phyloP scores from a whole-genome alignment of 2,329 filamentous ascomycete genomes.

The Metarhizium anisopliae region DNA sequence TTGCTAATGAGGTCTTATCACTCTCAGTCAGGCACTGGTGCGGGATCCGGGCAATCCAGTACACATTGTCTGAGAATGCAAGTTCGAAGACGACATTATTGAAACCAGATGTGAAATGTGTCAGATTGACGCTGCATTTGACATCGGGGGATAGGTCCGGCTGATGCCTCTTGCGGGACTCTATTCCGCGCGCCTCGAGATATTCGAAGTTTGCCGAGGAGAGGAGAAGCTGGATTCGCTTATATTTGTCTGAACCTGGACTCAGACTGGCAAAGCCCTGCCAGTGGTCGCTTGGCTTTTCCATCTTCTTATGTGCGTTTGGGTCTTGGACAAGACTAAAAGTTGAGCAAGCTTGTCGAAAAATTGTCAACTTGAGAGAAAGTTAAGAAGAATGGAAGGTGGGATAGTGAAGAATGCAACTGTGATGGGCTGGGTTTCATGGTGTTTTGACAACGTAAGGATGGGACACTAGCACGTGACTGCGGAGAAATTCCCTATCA shows the following conservation, averaged over 20 bases:
- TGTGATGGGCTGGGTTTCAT: too few relatives aligned
- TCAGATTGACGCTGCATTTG: constrained; percentile 8
- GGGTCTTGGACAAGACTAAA: background rate
- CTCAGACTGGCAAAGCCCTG: constrained; percentile 6
- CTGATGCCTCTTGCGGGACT: constrained; percentile 8
- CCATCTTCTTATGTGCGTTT: background rate
- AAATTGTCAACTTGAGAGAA: background rate
- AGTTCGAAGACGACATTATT: constrained; percentile 18
- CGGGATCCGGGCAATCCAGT: constrained; percentile 16
- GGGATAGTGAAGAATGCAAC: too few relatives aligned
- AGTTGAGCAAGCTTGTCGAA: too few relatives aligned
- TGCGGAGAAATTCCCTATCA: too few relatives aligned
- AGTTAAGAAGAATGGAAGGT: background rate
- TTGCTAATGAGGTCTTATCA: constrained; percentile 15
- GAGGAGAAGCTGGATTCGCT: constrained; percentile 11
- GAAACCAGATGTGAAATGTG: constrained; percentile 12
- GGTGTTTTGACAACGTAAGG: too few relatives aligned
- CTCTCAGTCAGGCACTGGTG: constrained; percentile 9
- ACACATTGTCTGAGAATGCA: constrained; percentile 17
- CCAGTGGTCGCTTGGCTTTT: constrained; percentile 11
- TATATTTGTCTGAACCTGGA: constrained; percentile 10
- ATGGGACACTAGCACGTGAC: too few relatives aligned
- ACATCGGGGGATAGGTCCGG: constrained; percentile 5
- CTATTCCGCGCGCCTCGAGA: constrained; percentile 8
- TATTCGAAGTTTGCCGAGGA: constrained; percentile 11